A percentile compares a stretch with the other conserved stretches of the same genome.
Conservation (phyloP, 148 eudicot genomes). For the Dysphania ambrosioides region DNA sequence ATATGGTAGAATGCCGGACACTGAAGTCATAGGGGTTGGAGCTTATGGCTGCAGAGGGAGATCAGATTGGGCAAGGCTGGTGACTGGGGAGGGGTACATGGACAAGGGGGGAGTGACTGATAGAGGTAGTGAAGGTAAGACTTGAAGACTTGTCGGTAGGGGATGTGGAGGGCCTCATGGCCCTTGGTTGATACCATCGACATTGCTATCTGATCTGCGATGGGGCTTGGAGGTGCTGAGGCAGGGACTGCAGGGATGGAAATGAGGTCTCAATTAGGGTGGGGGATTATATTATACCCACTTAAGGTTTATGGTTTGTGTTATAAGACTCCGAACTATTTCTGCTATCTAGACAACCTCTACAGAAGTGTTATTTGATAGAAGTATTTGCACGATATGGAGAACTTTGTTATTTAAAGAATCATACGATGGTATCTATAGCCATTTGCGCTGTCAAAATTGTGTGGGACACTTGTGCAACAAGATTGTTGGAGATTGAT, state of each 20-base stretch:
- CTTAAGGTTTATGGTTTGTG: too few species aligned
- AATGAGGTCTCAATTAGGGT: background rate
- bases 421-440: too few species aligned
- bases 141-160: background rate
- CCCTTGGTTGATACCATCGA: background rate
- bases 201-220: background rate
- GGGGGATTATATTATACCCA: too few species aligned
- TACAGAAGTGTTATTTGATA: too few species aligned
- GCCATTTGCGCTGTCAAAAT: background rate
- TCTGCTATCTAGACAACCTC: too few species aligned
- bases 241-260: too few species aligned
- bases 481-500: too few species aligned
- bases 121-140: background rate
- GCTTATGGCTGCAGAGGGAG: too few species aligned
- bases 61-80: background rate
- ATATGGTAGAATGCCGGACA: background rate
- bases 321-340: too few species aligned
- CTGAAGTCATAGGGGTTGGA: background rate
- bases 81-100: background rate
- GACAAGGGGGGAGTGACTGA: background rate
- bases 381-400: too few species aligned
- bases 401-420: background rate
- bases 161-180: background rate
- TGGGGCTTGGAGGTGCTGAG: background rate
- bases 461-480: too few species aligned